Percentiles rank a stretch among this genome's conserved stretches.
These are phyloP conservation scores for Penicillium samsonianum DNA, from an alignment of 495 filamentous ascomycete genomes.

Conservation along the genomic window DNA sequence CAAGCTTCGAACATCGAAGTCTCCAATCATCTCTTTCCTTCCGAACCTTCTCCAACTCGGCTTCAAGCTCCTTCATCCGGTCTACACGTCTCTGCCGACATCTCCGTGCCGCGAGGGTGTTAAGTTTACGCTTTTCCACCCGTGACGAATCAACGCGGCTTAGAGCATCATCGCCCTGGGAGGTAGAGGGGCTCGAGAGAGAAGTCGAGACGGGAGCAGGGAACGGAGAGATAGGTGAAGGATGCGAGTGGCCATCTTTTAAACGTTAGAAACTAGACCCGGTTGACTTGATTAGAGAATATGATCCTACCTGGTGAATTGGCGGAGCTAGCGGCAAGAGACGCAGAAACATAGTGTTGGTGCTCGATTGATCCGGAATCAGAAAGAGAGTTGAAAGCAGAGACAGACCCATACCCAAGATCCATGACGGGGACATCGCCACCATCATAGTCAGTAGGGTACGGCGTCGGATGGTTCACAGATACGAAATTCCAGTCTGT, in stretches of 20 bases:
- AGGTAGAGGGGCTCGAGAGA: slow-evolving; percentile 26
- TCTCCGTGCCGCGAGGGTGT: slow-evolving; percentile 69
- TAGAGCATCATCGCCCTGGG: slow-evolving; percentile 23
- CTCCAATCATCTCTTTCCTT: slow-evolving; percentile 66
- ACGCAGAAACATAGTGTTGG: slow-evolving; percentile 8
- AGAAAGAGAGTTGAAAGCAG: slow-evolving; percentile 30
- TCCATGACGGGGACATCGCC: slow-evolving; percentile 18
- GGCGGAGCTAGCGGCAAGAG: slow-evolving; percentile 22
- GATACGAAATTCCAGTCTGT: slow-evolving; percentile 32
- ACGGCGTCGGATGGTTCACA: slow-evolving; percentile 15
- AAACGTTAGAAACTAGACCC: slow-evolving; percentile 1
- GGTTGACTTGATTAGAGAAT: background rate
- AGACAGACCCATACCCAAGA: slow-evolving; percentile 19
- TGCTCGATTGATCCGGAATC: slow-evolving; percentile 26
- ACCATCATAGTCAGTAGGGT: slow-evolving; percentile 18
- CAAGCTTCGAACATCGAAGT: slow-evolving; percentile 60
- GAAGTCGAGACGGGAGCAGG: slow-evolving; percentile 21
- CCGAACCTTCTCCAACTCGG: slow-evolving; percentile 58
- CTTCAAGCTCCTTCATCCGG: slow-evolving; percentile 63
- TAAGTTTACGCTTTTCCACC: slow-evolving; percentile 60
- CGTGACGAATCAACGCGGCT: slow-evolving; percentile 30
- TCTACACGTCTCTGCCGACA: slow-evolving; percentile 72
- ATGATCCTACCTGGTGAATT: slow-evolving; percentile 28
- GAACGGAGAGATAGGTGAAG: slow-evolving; percentile 27
- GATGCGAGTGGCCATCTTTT: slow-evolving; percentile 23